Evolutionary conservation across 1,284 basidiomycete genomes (phyloP).

Genomic region (Agaricales sp.): DNA sequence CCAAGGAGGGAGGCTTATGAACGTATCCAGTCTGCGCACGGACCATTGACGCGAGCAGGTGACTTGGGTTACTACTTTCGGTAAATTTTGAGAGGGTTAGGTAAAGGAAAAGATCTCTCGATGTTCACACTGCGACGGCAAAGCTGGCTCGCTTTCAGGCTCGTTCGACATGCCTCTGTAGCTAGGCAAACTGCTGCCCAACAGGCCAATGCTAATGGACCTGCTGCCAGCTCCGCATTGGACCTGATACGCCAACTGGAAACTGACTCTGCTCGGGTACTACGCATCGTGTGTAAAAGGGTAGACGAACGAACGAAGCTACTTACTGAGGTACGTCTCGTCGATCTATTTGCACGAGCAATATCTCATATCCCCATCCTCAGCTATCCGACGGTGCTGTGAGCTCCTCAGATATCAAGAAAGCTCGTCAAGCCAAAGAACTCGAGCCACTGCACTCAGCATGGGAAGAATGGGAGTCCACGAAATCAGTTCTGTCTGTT

Average conservation of each 20-base stretch:
- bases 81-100: too few relatives aligned
- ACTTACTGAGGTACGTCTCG: background rate
- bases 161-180: background rate
- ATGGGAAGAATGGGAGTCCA: background rate
- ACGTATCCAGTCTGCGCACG: background rate
- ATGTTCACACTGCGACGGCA: background rate
- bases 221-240: too few relatives aligned
- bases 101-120: too few relatives aligned
- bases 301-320: background rate
- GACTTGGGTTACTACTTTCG: too few relatives aligned
- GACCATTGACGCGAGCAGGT: too few relatives aligned
- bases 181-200: too few relatives aligned
- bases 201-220: too few relatives aligned
- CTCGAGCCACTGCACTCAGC: background rate
- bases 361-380: background rate
- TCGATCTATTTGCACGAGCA: too few relatives aligned
- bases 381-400: background rate
- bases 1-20: background rate
- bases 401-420: background rate
- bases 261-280: background rate
- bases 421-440: background rate
- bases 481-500: background rate
- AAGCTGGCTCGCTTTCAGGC: background rate
- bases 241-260: too few relatives aligned
- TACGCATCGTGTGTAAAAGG: background rate